A percentile compares a stretch with the other conserved stretches of the same genome.
Conservation (phyloP, 2,329 filamentous ascomycete genomes). For the Ophiostoma montium region DNA sequence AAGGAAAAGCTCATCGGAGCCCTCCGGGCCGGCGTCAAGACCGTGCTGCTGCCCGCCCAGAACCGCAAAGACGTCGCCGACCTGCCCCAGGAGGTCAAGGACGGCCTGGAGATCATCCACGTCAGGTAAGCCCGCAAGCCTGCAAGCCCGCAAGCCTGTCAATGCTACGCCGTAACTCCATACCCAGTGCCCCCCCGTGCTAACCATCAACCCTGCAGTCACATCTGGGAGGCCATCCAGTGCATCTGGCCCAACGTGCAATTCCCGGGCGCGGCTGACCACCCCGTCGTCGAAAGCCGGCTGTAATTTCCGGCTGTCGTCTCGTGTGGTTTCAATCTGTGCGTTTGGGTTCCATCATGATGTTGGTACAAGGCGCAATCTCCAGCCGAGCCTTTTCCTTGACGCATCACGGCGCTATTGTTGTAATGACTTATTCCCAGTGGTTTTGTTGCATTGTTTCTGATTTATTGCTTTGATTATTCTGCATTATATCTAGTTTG, state of each 20-base stretch:
- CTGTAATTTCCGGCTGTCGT: constrained; percentile 37
- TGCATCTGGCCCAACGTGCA: constrained; percentile 82
- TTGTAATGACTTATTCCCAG: too few species aligned
- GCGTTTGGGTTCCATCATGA: constrained; percentile 7
- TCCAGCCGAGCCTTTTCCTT: too few species aligned
- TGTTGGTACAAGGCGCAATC: too few species aligned
- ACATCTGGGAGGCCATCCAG: constrained; percentile 89
- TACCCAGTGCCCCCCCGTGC: constrained; percentile 11
- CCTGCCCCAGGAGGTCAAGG: constrained; percentile 75
- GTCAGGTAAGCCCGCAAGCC: constrained; percentile 71
- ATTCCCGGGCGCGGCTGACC: constrained; percentile 61
- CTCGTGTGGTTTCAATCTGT: not conserved
- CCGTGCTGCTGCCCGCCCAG: constrained; percentile 71
- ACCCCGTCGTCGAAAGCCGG: constrained; percentile 60
- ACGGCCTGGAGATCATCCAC: constrained; percentile 76
- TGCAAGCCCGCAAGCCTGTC: too few species aligned
- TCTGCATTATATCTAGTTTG: too few species aligned
- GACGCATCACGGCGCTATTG: too few species aligned
- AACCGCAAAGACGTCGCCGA: constrained; percentile 91
- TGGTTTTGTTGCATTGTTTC: too few species aligned
- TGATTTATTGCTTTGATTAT: not conserved
- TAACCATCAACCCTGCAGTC: constrained; percentile 30
- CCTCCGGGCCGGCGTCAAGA: constrained; percentile 83
- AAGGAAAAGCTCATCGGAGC: constrained; percentile 98
- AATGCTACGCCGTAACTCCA: too few species aligned